phyloP scores from a whole-genome alignment of 306 rosid genomes.

The Begonia peltatifolia region DNA sequence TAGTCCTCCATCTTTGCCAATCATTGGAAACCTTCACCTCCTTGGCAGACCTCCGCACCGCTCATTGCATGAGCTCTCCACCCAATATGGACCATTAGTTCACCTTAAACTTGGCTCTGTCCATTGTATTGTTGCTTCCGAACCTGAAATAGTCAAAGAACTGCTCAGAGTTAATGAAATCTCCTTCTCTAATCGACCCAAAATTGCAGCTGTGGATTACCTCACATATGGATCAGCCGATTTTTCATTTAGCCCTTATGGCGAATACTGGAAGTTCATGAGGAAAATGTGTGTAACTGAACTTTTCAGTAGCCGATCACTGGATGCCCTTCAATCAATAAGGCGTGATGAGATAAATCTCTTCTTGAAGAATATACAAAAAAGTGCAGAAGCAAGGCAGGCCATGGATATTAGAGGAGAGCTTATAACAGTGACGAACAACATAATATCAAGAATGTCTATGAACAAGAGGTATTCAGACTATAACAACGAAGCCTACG shows the following conservation, averaged over 20 bases:
- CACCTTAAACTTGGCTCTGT: conserved; percentile 23
- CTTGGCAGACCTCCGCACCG: conserved; percentile 25
- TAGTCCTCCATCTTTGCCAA: conserved; percentile 17
- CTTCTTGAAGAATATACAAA: conserved; percentile 9
- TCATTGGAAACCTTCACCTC: conserved; percentile 30
- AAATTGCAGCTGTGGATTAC: conserved; percentile 9
- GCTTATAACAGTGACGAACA: conserved; percentile 24
- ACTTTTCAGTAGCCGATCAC: conserved; percentile 35
- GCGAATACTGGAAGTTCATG: conserved; percentile 41
- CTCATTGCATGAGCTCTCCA: conserved; percentile 22
- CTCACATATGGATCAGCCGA: conserved; percentile 20
- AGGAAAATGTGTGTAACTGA: conserved; percentile 38
- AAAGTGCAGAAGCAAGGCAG: conserved; percentile 15
- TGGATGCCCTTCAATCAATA: conserved; percentile 18
- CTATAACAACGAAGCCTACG: conserved; percentile 2
- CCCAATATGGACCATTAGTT: conserved; percentile 16
- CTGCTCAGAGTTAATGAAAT: conserved; percentile 20
- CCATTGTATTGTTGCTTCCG: conserved; percentile 21
- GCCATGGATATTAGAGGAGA: conserved; percentile 24
- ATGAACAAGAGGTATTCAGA: conserved; percentile 15
- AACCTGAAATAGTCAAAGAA: conserved; percentile 25
- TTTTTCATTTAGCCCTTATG: conserved; percentile 25
- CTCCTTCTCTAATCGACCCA: conserved; percentile 19
- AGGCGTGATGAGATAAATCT: conserved; percentile 29
- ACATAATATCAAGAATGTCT: conserved; percentile 30